A percentile compares a stretch with the other conserved stretches of the same genome.
Evolutionary conservation across 495 filamentous ascomycete species (phyloP).

Genomic region (Penicillium angulare): DNA sequence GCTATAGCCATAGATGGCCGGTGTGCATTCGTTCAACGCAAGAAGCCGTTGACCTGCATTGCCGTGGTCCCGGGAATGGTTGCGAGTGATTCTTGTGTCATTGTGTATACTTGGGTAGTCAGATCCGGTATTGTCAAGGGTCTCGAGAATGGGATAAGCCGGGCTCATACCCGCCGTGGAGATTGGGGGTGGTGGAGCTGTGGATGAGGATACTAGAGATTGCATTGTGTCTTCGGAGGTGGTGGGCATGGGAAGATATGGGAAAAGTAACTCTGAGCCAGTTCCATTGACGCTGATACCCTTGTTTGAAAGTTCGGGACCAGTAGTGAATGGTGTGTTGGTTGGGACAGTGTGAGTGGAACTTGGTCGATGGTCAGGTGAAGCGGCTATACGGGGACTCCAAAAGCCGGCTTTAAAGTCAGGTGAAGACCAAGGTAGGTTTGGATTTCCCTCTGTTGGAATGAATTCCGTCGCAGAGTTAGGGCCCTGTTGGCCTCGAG

Average conservation of each 20-base stretch:
- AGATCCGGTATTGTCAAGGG: constrained; percentile 15
- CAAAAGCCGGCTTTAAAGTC: constrained; percentile 10
- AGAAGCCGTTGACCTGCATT: constrained; percentile 18
- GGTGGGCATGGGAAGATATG: constrained; percentile 24
- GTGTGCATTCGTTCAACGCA: constrained; percentile 20
- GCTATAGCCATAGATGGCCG: constrained; percentile 37
- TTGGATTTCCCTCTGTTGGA: not conserved
- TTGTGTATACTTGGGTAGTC: constrained; percentile 18
- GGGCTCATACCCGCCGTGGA: too few relatives aligned
- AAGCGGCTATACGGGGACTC: constrained; percentile 7
- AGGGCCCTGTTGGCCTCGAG: constrained; percentile 18
- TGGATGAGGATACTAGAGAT: constrained; percentile 5
- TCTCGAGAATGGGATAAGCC: constrained; percentile 19
- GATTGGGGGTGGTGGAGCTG: constrained; percentile 9
- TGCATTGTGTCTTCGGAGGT: constrained; percentile 12
- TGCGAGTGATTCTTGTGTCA: constrained; percentile 14
- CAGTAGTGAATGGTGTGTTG: constrained; percentile 19
- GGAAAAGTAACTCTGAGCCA: constrained; percentile 31
- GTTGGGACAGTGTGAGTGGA: constrained; percentile 9
- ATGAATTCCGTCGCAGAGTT: constrained; percentile 4
- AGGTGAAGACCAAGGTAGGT: not conserved
- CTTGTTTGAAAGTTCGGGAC: constrained; percentile 17
- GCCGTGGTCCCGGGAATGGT: constrained; percentile 19
- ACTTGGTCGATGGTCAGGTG: constrained; percentile 1
- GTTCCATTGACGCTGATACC: constrained; percentile 7